Evolutionary conservation across 2,329 filamentous ascomycete genomes (phyloP).

Genomic region (Cladophialophora chaetospira): DNA sequence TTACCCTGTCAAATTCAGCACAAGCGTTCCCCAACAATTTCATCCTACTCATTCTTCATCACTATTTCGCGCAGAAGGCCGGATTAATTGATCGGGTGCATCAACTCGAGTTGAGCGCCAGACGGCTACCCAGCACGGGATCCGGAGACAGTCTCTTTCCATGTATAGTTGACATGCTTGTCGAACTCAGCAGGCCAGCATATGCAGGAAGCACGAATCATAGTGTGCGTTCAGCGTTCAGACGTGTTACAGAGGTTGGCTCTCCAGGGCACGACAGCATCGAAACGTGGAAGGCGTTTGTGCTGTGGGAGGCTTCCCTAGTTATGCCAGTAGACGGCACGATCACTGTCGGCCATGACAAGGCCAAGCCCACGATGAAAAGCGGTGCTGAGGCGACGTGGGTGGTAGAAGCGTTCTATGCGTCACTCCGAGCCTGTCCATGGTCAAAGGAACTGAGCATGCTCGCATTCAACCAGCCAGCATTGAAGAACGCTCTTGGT

Average conservation of each 20-base stretch:
- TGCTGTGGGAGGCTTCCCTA: slow-evolving; percentile 51
- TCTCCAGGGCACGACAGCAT: slow-evolving; percentile 42
- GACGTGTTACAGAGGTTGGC: slow-evolving; percentile 46
- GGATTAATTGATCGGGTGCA: slow-evolving; percentile 76
- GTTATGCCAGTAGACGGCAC: background rate
- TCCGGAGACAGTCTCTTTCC: slow-evolving; percentile 25
- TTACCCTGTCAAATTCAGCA: slow-evolving; percentile 63
- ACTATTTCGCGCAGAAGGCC: slow-evolving; percentile 72
- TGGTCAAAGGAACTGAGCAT: slow-evolving; percentile 65
- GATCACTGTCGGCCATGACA: background rate
- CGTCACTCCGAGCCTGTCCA: slow-evolving; percentile 59
- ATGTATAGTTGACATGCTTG: slow-evolving; percentile 57
- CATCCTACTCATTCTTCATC: slow-evolving; percentile 70
- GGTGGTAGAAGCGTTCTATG: slow-evolving; percentile 55
- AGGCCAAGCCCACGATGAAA: background rate
- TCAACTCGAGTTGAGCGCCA: slow-evolving; percentile 49
- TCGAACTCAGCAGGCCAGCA: slow-evolving; percentile 52
- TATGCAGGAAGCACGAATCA: slow-evolving; percentile 52
- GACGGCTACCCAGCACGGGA: slow-evolving; percentile 30
- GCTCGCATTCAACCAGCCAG: slow-evolving; percentile 54
- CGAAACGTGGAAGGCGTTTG: slow-evolving; percentile 55
- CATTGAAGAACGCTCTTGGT: slow-evolving; percentile 32
- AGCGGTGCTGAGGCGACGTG: slow-evolving; percentile 33
- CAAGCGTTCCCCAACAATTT: slow-evolving; percentile 72
- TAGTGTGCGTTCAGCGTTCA: slow-evolving; percentile 58